phyloP scores from a whole-genome alignment of 78 protist genomes.

The Bigelowiella natans region DNA sequence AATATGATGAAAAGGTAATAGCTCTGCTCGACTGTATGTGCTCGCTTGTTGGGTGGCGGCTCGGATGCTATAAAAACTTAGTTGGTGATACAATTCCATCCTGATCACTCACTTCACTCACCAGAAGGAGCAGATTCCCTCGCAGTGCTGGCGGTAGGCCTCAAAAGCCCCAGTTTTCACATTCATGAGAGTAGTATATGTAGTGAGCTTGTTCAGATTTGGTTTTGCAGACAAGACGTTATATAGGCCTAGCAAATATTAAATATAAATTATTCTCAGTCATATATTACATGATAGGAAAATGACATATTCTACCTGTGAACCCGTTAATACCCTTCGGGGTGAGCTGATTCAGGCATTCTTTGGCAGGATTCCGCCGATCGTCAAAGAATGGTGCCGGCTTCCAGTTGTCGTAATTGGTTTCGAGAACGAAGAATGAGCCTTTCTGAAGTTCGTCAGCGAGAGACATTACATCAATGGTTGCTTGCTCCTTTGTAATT shows the following conservation, averaged over 20 bases:
- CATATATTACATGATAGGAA: too few relatives aligned
- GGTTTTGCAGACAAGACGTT: neutral
- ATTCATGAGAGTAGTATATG: neutral
- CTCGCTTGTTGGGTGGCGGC: too few relatives aligned
- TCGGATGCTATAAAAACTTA: too few relatives aligned
- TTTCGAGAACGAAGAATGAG: neutral
- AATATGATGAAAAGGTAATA: too few relatives aligned
- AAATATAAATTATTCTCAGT: too few relatives aligned
- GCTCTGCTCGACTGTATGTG: too few relatives aligned
- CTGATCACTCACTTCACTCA: too few relatives aligned
- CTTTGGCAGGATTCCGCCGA: conserved; percentile 1
- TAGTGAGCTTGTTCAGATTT: neutral
- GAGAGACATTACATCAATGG: neutral
- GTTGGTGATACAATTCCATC: too few relatives aligned
- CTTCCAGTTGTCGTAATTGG: conserved; percentile 9
- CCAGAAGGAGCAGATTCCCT: neutral
- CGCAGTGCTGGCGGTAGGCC: neutral
- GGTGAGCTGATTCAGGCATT: neutral
- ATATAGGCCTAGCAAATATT: too few relatives aligned
- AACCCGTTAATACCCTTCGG: neutral
- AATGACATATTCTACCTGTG: too few relatives aligned
- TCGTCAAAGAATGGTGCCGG: neutral
- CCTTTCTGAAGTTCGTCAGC: neutral
- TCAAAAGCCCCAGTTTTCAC: neutral
- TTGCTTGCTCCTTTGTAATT: neutral